Conservation (phyloP, 1,284 basidiomycete genomes). For the Trichosporon sp. region DNA sequence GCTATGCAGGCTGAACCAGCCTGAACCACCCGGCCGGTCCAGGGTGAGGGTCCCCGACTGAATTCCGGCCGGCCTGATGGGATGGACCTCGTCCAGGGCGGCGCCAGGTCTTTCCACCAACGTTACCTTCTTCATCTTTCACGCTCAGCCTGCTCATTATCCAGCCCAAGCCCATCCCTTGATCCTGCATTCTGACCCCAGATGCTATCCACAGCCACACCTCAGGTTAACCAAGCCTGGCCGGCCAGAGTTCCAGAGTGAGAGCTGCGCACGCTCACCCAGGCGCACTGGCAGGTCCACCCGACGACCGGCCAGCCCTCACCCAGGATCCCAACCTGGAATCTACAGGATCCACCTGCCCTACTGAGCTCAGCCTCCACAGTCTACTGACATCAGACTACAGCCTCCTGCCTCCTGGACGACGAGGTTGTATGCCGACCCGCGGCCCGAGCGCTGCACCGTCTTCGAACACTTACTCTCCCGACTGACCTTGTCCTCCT, state of each 20-base stretch:
- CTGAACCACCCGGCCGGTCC: constrained; percentile 2
- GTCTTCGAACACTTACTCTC: constrained; percentile 6
- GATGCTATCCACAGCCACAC: constrained; percentile 2
- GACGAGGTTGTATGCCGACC: neutral
- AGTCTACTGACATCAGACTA: constrained; percentile 9
- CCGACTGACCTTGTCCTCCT: constrained; percentile 6
- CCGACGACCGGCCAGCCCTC: neutral
- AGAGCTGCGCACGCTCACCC: neutral
- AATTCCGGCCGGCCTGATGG: constrained; percentile 11
- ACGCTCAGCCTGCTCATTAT: constrained; percentile 1
- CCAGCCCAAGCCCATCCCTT: neutral
- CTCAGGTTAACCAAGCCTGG: neutral
- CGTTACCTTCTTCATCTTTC: constrained; percentile 4
- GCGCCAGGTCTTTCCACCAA: neutral
- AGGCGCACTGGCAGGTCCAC: neutral
- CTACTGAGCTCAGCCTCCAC: constrained; percentile 10
- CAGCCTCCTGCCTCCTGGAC: neutral
- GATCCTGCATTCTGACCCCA: neutral
- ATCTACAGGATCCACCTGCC: neutral
- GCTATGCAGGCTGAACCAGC: neutral
- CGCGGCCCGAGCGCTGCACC: constrained; percentile 13
- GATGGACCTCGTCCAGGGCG: too few relatives aligned
- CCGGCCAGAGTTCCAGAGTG: too few relatives aligned
- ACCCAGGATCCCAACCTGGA: neutral
- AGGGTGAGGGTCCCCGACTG: constrained; percentile 7